phyloP scores from a whole-genome alignment of 345 rosid genomes.

The Leavenworthia alabamica region DNA sequence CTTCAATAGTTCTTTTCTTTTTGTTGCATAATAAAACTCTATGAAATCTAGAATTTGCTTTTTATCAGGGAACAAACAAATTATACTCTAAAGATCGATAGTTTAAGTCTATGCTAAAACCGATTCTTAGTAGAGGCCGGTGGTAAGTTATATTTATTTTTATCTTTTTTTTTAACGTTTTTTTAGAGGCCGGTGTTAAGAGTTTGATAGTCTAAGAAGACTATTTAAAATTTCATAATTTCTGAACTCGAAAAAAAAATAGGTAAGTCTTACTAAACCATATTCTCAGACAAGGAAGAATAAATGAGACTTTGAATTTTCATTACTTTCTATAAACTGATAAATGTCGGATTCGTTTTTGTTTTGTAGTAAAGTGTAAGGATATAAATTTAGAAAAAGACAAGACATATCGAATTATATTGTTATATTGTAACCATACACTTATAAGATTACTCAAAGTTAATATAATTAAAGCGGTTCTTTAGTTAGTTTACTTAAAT shows the following conservation, averaged over 20 bases:
- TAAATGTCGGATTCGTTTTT: background rate
- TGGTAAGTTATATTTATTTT: background rate
- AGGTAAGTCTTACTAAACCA: background rate
- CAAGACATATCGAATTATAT: constrained; percentile 2
- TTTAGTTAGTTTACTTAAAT: background rate
- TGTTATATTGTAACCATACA: background rate
- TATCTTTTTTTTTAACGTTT: background rate
- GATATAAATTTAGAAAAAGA: constrained; percentile 15
- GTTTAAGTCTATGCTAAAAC: background rate
- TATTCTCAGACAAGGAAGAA: background rate
- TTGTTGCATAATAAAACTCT: no score
- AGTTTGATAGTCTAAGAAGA: background rate
- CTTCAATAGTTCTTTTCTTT: no score
- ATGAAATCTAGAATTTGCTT: no score
- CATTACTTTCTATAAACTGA: background rate
- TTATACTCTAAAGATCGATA: background rate
- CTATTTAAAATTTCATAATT: background rate
- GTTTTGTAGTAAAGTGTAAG: background rate
- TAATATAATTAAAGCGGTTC: constrained; percentile 14
- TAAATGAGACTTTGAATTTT: background rate
- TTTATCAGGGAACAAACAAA: no score
- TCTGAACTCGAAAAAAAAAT: background rate
- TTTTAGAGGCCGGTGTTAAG: background rate
- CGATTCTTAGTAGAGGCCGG: no score
- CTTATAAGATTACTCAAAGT: background rate